Evolutionary conservation across 345 rosid genomes (phyloP), one percentile per base, ranked within the genome.

Genomic region (Eucalyptus regnans): DNA sequence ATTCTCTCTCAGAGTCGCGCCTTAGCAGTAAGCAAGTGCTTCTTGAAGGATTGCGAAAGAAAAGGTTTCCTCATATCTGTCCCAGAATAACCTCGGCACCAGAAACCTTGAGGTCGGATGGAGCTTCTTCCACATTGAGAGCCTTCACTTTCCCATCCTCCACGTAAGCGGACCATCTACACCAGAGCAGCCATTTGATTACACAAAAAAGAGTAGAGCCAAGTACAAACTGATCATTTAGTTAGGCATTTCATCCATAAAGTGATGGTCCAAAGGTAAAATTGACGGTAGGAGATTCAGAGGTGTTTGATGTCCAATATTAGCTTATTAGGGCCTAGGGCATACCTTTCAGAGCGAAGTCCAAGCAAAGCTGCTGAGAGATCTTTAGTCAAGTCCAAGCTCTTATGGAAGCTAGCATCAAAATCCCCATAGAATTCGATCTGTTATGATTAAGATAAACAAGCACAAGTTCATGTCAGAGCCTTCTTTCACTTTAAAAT

Each of bases 401-500:
- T 96, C 94, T 95, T 96, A 92, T 96, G 99, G 94, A 97, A 96
- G 89, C 94, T 94, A 79, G 98, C 98, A 90, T 95, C 96, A 89
- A 95, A 94, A 90, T 96, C 99, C 56, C 99, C 99, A 86, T 96
- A 97, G 91, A 97, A 97, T 89, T 96, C 99, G 87, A 97, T 95
- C 99, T 96, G 23, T 37, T 76, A 76, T 20, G 29, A 3, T 76
- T 76, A 76, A 3, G 84, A 76, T 11, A 76, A 76, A 76, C 48
- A 76, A 71, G 86, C 49, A 37, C 37, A 50, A 60, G 22, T 31
- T 48, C 50, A 33, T 37, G 80, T 84, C 80, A 17, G 64, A 56
- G 16, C 43, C 27, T 27, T 88, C 15, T 51, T 33, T 17, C 60
- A 50, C 44, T 31, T 48, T 48, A 49, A 56, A 48, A 66, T 50